Evolutionary conservation across 208 protist genomes (phyloP).

Genomic region (Borovskyia barvae): DNA sequence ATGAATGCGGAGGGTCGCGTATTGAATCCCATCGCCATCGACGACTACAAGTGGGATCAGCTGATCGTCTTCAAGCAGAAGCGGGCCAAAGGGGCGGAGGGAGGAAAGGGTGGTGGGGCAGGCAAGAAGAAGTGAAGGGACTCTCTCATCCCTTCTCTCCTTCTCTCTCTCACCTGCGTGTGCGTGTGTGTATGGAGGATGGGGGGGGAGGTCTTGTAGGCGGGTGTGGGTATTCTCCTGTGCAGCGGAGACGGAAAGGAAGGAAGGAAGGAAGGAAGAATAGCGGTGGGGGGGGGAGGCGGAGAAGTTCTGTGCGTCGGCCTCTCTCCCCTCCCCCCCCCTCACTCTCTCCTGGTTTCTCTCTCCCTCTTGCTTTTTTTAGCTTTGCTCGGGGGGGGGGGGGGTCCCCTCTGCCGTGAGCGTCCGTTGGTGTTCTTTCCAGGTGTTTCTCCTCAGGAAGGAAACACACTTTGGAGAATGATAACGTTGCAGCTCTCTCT

Average conservation of each 20-base stretch:
- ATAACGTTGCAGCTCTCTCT: too few relatives aligned
- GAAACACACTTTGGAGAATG: too few relatives aligned
- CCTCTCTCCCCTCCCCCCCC: too few relatives aligned
- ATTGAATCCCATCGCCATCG: conserved; percentile 84
- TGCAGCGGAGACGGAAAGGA: too few relatives aligned
- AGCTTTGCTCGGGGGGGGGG: neutral
- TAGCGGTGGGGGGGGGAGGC: too few relatives aligned
- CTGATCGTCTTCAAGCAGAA: conserved; percentile 89
- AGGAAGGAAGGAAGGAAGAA: too few relatives aligned
- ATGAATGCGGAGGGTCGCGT: conserved; percentile 76
- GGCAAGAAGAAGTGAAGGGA: conserved; percentile 42
- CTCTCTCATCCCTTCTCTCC: neutral
- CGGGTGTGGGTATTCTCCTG: too few relatives aligned
- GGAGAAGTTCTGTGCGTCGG: too few relatives aligned
- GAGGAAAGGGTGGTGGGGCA: conserved; percentile 25
- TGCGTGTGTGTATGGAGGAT: neutral
- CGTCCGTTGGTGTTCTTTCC: neutral
- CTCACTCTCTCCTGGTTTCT: neutral
- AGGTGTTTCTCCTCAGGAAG: too few relatives aligned
- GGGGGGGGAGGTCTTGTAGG: too few relatives aligned
- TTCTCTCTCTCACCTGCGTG: neutral
- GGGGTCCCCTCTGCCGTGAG: too few relatives aligned
- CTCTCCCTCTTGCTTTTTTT: neutral
- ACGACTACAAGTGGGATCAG: conserved; percentile 92
- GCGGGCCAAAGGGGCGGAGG: conserved; percentile 63